A percentile compares a stretch with the other conserved stretches of the same genome.
phyloP scores from a whole-genome alignment of 2,329 filamentous ascomycete species.

The Colletotrichum echinochloae region DNA sequence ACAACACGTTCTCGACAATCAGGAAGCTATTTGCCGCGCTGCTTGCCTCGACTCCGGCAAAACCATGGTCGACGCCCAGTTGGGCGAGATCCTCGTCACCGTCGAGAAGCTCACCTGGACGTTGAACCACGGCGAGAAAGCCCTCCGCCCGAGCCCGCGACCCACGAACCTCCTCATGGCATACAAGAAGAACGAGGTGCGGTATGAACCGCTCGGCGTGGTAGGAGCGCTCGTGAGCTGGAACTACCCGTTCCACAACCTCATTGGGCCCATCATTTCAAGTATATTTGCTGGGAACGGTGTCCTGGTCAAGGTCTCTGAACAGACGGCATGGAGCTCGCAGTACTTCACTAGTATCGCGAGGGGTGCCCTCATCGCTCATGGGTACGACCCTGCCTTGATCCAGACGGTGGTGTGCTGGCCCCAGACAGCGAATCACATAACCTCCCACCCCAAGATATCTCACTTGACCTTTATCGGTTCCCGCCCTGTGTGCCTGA shows the following conservation, averaged over 20 bases:
- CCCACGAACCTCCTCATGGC: constrained; percentile 94
- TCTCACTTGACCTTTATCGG: constrained; percentile 97
- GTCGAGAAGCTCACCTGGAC: constrained; percentile 96
- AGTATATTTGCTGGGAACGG: constrained; percentile 92
- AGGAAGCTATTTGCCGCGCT: constrained; percentile 85
- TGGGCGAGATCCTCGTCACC: constrained; percentile 95
- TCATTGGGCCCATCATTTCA: constrained; percentile 91
- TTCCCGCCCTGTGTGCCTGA: constrained; percentile 85
- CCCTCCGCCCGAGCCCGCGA: constrained; percentile 76
- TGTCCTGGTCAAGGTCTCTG: constrained; percentile 92
- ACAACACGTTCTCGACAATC: constrained; percentile 87
- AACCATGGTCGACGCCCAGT: constrained; percentile 92
- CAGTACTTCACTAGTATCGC: constrained; percentile 84
- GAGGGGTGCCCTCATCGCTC: constrained; percentile 81
- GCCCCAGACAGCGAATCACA: constrained; percentile 81
- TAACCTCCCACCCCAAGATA: constrained; percentile 88
- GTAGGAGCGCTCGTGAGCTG: constrained; percentile 94
- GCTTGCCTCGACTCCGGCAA: constrained; percentile 96
- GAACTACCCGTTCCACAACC: constrained; percentile 98
- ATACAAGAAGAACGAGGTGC: constrained; percentile 92
- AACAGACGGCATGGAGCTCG: constrained; percentile 95
- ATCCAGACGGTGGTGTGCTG: constrained; percentile 90
- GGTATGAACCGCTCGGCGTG: constrained; percentile 92
- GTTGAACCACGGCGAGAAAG: constrained; percentile 87
- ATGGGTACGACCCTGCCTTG: constrained; percentile 84